Evolutionary conservation across 2,329 filamentous ascomycete genomes (phyloP), one percentile per base, ranked within the genome.

Genomic region (Diaporthe vexans): DNA sequence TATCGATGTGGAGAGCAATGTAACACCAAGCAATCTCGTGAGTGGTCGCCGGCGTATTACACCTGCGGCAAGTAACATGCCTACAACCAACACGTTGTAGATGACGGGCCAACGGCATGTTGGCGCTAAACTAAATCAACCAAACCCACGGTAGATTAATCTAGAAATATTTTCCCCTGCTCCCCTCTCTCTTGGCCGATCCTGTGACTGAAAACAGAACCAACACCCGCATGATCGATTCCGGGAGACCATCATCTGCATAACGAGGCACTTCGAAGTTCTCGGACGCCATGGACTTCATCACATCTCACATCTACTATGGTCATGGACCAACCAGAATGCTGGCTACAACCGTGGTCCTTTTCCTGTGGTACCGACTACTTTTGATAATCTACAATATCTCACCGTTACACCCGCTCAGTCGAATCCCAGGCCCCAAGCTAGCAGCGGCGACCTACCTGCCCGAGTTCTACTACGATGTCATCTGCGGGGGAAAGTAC

Each of bases 381-480:
- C 56, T 63, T 7, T 19, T 63, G 33, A 21, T 56, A 1, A 19
- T 72, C n/a, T 72, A 72, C 70, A 72, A 72, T 33, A 15, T 54
- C 10, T 72, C 70, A 2, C 56, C 70, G 3, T 43, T 73, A 3
- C 71, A 73, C 54, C 61, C 71, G 21, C 19, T 73, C 11, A 68
- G 61, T 40, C 24, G 11, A 17, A 51, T 73, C 29, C 71, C 71
- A 2, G 71, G 71, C 5, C 71, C 71, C 11, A 69, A 48, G 51
- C 37, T 73, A 46, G 59, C 71, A 17, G 71, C 71, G 19, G 63
- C 63, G 13, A 69, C 26, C 59, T 68, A 68, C 26, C 11, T 73
- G 4, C 63, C 59, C 6, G 71, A 73, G 58, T 73, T 73, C 40
- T 73, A 65, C 26, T 69, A 56, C 61, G 71, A 73, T 21, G 63